Conservation (phyloP, 495 filamentous ascomycete genomes). For the Entonaema liquescens region DNA sequence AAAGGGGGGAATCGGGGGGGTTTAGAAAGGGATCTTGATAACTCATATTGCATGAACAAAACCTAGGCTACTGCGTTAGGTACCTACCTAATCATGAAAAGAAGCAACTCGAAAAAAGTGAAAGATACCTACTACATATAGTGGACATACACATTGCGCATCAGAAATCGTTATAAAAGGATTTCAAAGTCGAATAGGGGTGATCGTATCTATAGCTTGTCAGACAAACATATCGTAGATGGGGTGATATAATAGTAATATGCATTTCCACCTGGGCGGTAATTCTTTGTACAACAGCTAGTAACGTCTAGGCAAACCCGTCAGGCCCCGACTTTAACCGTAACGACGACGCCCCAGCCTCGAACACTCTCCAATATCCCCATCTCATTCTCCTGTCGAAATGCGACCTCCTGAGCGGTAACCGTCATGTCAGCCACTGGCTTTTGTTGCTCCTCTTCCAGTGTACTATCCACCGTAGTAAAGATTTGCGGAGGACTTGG, state of each 20-base stretch:
- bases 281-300: neutral
- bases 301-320: neutral
- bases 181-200: neutral
- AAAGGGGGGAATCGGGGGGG: too few relatives aligned
- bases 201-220: neutral
- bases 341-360: constrained; percentile 59
- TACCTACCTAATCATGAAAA: too few relatives aligned
- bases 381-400: constrained; percentile 61
- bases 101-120: neutral
- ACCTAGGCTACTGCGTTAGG: too few relatives aligned
- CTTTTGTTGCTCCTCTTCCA: constrained; percentile 17
- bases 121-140: neutral
- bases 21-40: too few relatives aligned
- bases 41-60: too few relatives aligned
- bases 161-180: neutral
- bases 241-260: neutral
- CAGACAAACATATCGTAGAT: neutral
- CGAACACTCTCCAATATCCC: constrained; percentile 61
- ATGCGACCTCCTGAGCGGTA: constrained; percentile 60
- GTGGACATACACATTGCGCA: neutral
- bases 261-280: neutral
- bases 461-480: neutral
- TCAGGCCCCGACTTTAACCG: constrained; percentile 46
- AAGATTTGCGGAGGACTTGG: constrained; percentile 10
- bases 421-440: constrained; percentile 50